These are phyloP conservation scores for Xerocomellus chrysenteron DNA, from an alignment of 768 basidiomycete species.

Conservation along the genomic window DNA sequence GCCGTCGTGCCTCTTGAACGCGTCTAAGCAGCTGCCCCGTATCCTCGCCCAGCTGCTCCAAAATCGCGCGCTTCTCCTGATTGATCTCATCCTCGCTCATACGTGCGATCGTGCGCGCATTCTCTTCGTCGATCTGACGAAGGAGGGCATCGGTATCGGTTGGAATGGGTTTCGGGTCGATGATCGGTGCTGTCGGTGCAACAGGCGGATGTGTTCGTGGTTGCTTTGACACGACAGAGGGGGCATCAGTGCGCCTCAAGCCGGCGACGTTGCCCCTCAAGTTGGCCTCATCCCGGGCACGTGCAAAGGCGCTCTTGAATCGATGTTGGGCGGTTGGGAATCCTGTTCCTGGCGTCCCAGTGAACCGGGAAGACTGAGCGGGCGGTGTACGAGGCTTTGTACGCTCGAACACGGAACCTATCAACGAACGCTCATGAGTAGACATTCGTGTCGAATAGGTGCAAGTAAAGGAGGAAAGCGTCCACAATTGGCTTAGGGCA, in stretches of 20 bases:
- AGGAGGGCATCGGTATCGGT: conserved; percentile 45
- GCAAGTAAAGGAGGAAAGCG: not conserved
- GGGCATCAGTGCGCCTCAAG: conserved; percentile 13
- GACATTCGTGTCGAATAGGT: conserved; percentile 18
- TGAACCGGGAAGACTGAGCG: conserved; percentile 23
- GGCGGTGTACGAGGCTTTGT: conserved; percentile 26
- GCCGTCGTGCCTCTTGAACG: conserved; percentile 21
- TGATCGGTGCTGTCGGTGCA: too few relatives aligned
- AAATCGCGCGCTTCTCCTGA: conserved; percentile 60
- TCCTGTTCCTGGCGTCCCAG: conserved; percentile 37
- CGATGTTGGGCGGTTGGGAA: conserved; percentile 68
- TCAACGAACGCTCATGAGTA: conserved; percentile 27
- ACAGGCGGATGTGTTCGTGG: not conserved
- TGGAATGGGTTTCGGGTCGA: conserved; percentile 17
- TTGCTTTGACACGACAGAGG: conserved; percentile 29
- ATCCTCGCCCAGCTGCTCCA: conserved; percentile 70
- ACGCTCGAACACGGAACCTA: conserved; percentile 51
- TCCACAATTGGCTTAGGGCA: not conserved
- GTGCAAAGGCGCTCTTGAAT: conserved; percentile 59
- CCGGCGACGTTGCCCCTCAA: conserved; percentile 19
- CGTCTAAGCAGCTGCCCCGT: conserved; percentile 58
- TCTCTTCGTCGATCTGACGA: conserved; percentile 62
- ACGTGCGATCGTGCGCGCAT: conserved; percentile 53
- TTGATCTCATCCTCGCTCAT: conserved; percentile 77
- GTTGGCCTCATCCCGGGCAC: conserved; percentile 40